Evolutionary conservation across 179 eudicot species (phyloP).

Genomic region (Actinidia chinensis): DNA sequence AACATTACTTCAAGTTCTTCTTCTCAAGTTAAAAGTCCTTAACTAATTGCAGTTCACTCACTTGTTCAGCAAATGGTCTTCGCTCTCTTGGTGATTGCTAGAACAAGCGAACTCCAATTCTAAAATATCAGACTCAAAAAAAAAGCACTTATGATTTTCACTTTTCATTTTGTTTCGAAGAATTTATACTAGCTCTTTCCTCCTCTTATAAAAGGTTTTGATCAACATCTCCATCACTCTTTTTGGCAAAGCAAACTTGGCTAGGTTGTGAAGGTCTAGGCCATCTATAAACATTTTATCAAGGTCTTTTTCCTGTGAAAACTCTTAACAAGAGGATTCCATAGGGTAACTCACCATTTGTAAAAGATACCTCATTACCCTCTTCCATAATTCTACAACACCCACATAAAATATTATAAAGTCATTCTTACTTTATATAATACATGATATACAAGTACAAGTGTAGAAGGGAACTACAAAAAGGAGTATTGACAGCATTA

Average conservation of each 20-base stretch:
- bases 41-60: background rate
- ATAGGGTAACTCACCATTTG: conserved; percentile 30
- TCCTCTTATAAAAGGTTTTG: background rate
- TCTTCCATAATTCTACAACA: conserved; percentile 28
- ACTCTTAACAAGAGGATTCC: conserved; percentile 34
- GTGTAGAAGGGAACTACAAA: no score
- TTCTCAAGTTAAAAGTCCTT: background rate
- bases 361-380: conserved; percentile 21
- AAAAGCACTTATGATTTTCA: conserved; percentile 16
- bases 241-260: conserved; percentile 15
- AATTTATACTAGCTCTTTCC: background rate
- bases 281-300: conserved; percentile 20
- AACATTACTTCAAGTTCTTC: background rate
- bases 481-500: no score
- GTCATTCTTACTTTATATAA: no score
- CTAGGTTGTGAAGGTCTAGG: conserved; percentile 21
- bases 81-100: conserved; percentile 18
- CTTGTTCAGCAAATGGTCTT: conserved; percentile 10
- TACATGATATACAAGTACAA: no score
- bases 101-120: conserved; percentile 23
- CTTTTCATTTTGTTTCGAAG: background rate
- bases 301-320: conserved; percentile 25
- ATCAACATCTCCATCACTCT: conserved; percentile 18
- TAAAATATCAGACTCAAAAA: conserved; percentile 1
- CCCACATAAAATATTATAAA: background rate